phyloP scores from a whole-genome alignment of 1,284 basidiomycete species.

The Boletus nobilissimus region DNA sequence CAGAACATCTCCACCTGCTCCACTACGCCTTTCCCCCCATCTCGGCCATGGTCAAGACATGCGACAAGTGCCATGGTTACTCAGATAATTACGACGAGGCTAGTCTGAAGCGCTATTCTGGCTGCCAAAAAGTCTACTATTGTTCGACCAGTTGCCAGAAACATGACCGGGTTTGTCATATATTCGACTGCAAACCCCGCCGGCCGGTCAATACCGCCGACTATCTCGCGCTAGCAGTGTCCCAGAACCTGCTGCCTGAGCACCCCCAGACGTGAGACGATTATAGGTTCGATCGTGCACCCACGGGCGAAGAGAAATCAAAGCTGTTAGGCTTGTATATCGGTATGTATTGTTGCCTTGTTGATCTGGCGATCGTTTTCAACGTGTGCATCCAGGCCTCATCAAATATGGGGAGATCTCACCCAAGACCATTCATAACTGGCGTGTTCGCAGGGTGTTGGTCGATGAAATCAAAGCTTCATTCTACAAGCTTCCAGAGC shows the following conservation, averaged over 20 bases:
- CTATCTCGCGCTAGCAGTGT: background rate
- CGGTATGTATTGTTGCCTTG: background rate
- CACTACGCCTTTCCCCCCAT: background rate
- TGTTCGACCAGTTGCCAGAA: slow-evolving; percentile 7
- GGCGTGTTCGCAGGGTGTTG: slow-evolving; percentile 14
- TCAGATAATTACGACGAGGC: slow-evolving; percentile 6
- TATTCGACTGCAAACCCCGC: slow-evolving; percentile 20
- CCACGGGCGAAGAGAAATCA: background rate
- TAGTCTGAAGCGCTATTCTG: slow-evolving; percentile 14
- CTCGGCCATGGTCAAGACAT: slow-evolving; percentile 7
- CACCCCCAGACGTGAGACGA: background rate
- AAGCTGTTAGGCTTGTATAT: background rate
- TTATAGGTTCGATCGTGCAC: background rate
- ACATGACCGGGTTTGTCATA: background rate
- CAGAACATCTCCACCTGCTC: no score
- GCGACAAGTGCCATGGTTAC: background rate
- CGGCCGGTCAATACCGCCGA: slow-evolving; percentile 2
- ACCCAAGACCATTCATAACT: slow-evolving; percentile 12
- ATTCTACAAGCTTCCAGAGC: background rate
- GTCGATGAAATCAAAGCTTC: slow-evolving; percentile 14
- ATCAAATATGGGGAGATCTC: background rate
- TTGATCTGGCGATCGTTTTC: background rate
- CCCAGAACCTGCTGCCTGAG: background rate
- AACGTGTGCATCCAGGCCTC: background rate
- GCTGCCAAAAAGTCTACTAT: slow-evolving; percentile 11